These are phyloP conservation scores for Fusarium sp. DNA, from an alignment of 2,329 filamentous ascomycete species.

Conservation along the genomic window DNA sequence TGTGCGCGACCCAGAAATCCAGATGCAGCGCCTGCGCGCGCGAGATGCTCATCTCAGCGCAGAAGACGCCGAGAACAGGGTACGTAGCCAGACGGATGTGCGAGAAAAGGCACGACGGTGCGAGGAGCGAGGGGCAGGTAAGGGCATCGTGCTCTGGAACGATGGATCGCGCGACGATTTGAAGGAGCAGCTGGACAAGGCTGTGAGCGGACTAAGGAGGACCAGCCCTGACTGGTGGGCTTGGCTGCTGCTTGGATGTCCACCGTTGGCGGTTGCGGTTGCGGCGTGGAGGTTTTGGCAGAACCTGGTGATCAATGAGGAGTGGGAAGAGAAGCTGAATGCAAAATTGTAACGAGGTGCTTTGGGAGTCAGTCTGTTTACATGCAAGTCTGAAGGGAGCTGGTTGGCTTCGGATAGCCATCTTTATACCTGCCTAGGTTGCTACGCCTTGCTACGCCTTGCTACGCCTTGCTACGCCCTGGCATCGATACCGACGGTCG, in stretches of 20 bases:
- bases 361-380: not conserved
- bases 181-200: conserved; percentile 69
- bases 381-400: not conserved
- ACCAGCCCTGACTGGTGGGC: conserved; percentile 85
- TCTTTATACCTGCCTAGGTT: too few species aligned
- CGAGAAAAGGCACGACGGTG: conserved; percentile 81
- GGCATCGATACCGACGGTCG: too few species aligned
- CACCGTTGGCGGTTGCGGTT: conserved; percentile 75
- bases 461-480: too few species aligned
- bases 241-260: conserved; percentile 73
- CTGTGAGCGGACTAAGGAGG: conserved; percentile 69
- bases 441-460: too few species aligned
- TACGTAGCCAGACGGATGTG: conserved; percentile 87
- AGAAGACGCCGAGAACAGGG: conserved; percentile 89
- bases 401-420: too few species aligned
- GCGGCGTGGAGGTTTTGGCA: conserved; percentile 77
- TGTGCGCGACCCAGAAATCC: conserved; percentile 79
- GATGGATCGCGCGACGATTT: conserved; percentile 78
- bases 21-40: conserved; percentile 80
- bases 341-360: conserved; percentile 33
- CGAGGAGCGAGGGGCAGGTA: conserved; percentile 68
- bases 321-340: conserved; percentile 68
- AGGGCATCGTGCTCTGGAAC: conserved; percentile 90
- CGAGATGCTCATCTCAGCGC: conserved; percentile 79
- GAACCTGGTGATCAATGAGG: conserved; percentile 74